Evolutionary conservation across 2,329 filamentous ascomycete genomes (phyloP), one percentile per base, ranked within the genome.

Genomic region (Tolypocladium pustulatum): DNA sequence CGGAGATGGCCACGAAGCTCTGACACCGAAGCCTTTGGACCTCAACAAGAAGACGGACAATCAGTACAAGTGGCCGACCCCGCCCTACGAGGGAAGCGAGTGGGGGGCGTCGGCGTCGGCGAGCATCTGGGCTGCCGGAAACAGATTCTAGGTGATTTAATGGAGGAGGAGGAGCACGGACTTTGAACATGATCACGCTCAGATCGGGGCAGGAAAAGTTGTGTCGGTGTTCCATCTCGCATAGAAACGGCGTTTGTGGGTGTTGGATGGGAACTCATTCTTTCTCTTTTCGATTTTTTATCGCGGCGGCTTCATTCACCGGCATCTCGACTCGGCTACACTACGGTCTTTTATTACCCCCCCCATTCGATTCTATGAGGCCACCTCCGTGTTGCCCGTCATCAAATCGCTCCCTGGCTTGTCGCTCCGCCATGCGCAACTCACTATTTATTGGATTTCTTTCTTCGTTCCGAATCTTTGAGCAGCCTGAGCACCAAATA

Each of bases 41-140:
- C 84, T 90, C 58, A 78, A 80, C 67, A 84, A 84, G 69, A 81
- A 82, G 77, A 67, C 76, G 1, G 70, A 73, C 15, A 75, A 66
- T 25, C 75, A 81, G 62, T 78, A 82, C 67, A 94, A 96, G 75
- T 97, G 92, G 88, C 93, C 92, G 3, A 97, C 94, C 20, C 94
- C 94, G 27, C 93, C 94, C 4, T 96, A 97, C 65, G 92, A 96
- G 68, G 92, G 96, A 66, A 86, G 87, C 62, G 92, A 96, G 71
- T 97, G 92, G 93, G 91, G 88, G 22, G 85, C 88, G 10, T 87
- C 89, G 49, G 89, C 90, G 36, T 85, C 91, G 13, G 88, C 90
- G 7, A 91, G 88, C 73, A 91, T 92, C 64, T 88, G 89, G 78
- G 87, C 88, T 57, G 84, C 86, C 37, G 83, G 88, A 63, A 86